phyloP scores from a whole-genome alignment of 257 asterid species.

The Leonotis leonurus region DNA sequence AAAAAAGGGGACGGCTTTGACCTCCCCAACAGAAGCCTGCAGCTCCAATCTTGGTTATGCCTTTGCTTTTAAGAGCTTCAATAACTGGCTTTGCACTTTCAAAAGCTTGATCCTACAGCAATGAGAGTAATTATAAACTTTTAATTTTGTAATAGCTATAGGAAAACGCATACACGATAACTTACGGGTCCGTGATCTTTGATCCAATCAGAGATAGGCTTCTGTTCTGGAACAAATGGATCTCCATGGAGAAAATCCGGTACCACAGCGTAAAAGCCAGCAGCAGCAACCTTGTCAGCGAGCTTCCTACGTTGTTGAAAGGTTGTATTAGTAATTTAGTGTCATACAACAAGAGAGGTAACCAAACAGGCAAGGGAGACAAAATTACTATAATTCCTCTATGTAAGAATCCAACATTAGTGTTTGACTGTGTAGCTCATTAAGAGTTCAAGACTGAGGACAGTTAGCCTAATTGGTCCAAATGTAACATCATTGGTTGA shows the following conservation, averaged over 20 bases:
- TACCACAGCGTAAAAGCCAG: conserved; percentile 52
- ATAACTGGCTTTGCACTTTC: conserved; percentile 52
- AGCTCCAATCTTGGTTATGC: conserved; percentile 51
- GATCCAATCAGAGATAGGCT: conserved; percentile 36
- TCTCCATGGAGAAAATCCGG: conserved; percentile 64
- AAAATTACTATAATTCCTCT: background rate
- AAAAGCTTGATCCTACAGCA: conserved; percentile 45
- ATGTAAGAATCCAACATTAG: background rate
- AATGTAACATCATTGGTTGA: background rate
- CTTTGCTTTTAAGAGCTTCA: conserved; percentile 52
- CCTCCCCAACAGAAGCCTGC: conserved; percentile 80
- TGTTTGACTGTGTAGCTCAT: background rate
- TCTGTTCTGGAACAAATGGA: conserved; percentile 29
- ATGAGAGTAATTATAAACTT: background rate
- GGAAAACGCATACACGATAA: background rate
- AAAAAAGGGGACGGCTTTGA: background rate
- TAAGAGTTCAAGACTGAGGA: background rate
- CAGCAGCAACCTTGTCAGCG: conserved; percentile 60
- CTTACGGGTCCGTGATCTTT: conserved; percentile 58
- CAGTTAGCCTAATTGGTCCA: no score
- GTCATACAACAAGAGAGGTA: background rate
- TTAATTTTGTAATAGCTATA: no score
- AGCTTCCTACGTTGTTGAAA: conserved; percentile 35
- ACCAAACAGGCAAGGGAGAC: background rate
- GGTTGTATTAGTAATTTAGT: background rate